Conservation (phyloP, 148 eudicot genomes). For the Simmondsia chinensis region DNA sequence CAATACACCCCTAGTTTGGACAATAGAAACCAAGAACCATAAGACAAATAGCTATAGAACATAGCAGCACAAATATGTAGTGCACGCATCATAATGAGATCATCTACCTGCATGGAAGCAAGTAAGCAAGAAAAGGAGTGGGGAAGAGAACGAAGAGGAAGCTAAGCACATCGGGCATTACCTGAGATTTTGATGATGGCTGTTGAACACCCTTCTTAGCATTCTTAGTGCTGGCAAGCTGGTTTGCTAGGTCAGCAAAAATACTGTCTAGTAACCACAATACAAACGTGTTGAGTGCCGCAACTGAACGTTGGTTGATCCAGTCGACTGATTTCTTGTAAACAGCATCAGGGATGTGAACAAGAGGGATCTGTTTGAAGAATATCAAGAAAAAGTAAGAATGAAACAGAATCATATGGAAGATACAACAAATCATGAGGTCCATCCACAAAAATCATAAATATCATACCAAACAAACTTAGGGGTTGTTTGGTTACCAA, state of each 20-base stretch:
- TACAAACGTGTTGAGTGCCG: conserved; percentile 48
- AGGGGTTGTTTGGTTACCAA: too few species aligned
- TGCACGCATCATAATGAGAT: too few species aligned
- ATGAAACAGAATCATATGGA: neutral
- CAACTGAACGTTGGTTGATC: conserved; percentile 49
- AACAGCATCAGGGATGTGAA: conserved; percentile 54
- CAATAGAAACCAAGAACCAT: too few species aligned
- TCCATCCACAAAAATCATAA: neutral
- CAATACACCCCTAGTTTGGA: too few species aligned
- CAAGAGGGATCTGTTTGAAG: conserved; percentile 48
- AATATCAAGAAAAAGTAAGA: neutral
- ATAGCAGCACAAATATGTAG: neutral
- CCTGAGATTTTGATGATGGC: conserved; percentile 73
- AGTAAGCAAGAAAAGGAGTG: too few species aligned
- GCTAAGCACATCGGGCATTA: conserved; percentile 9
- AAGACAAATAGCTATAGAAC: too few species aligned
- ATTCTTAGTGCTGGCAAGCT: conserved; percentile 38
- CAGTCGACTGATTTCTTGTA: conserved; percentile 67
- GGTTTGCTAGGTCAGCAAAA: conserved; percentile 45
- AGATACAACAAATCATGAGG: neutral
- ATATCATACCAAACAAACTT: too few species aligned
- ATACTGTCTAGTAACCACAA: conserved; percentile 55
- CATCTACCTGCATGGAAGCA: too few species aligned
- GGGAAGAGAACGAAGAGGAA: neutral
- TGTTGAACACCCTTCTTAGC: conserved; percentile 52